Evolutionary conservation across 176 grass and related monocot genomes (phyloP), one percentile per base, ranked within the genome.

Genomic region (Phyllostachys edulis): DNA sequence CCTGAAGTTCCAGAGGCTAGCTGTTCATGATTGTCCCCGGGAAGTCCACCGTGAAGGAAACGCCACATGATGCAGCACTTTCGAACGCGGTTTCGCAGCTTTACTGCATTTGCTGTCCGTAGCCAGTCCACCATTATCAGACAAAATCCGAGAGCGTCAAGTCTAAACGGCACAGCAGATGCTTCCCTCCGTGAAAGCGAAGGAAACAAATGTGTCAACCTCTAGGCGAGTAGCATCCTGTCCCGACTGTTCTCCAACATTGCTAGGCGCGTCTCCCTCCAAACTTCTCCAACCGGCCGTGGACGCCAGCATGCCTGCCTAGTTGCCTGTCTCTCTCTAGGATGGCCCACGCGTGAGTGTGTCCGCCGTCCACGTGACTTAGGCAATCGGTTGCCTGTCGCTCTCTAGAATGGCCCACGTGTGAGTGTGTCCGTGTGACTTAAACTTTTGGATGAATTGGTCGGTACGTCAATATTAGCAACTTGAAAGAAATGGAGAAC

Each of bases 171-270:
- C 44, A 56, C 36, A n/a, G 47, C 85, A 67, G 56, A 44, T 9
- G 49, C 60, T 66, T 29, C 36, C 32, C 0, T 26, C 32, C 17
- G 26, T 5, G 71, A 6, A 5, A 76, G 49, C 16, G 36, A 75
- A 17, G 7, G 6, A 56, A 0, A 57, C 60, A 50, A 39, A 12
- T 5, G 38, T n/a, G 78, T 76, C 85, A 60, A 76, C 55, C 49
- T 56, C 85, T 81, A 81, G 34, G 21, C 47, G 47, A 65, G 41
- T 86, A 80, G 77, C 68, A 74, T 34, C 44, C 67, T 72, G 67
- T 11, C n/a, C 67, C 38, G 40, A 5, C 10, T 36, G 44, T 65
- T 64, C 36, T 39, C 34, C 2, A n/a, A 20, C 26, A 7, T 46
- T 80, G 45, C 32, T 73, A 42, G 57, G 32, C 46, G 29, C 69